Evolutionary conservation across 2,329 filamentous ascomycete genomes (phyloP).

Genomic region (Dactylellina parvicollis): DNA sequence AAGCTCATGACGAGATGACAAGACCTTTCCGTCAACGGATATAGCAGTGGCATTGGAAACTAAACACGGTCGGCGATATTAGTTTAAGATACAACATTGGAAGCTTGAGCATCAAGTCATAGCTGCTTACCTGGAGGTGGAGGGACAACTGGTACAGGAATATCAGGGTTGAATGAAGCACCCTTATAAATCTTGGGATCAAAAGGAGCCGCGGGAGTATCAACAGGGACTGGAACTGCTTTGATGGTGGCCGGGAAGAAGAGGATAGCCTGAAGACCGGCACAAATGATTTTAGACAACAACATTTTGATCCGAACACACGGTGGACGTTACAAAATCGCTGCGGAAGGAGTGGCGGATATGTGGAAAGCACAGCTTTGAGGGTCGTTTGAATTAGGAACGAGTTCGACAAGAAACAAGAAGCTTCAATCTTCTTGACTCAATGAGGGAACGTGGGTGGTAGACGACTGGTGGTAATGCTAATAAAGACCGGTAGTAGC

Average conservation of each 20-base stretch:
- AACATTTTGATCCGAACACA: slow-evolving; percentile 15
- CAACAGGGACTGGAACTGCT: slow-evolving; percentile 21
- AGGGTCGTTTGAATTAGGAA: not conserved
- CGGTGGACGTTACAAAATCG: not conserved
- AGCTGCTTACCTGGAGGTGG: slow-evolving; percentile 27
- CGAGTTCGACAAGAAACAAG: not conserved
- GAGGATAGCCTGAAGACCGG: slow-evolving; percentile 16
- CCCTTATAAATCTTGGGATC: slow-evolving; percentile 18
- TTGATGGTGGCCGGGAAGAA: not conserved
- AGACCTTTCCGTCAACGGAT: slow-evolving; percentile 4
- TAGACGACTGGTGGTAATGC: not conserved
- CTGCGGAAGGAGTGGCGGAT: not conserved
- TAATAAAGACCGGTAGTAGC: not conserved
- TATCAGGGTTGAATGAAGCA: slow-evolving; percentile 40
- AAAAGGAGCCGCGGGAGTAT: slow-evolving; percentile 7
- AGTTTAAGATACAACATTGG: not conserved
- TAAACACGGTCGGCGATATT: not conserved
- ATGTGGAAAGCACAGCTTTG: not conserved
- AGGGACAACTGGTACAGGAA: slow-evolving; percentile 37
- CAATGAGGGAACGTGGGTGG: not conserved
- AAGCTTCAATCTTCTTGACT: not conserved
- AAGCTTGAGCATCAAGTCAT: not conserved
- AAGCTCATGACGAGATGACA: slow-evolving; percentile 10
- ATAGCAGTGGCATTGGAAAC: slow-evolving; percentile 13
- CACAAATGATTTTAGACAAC: slow-evolving; percentile 13